These are phyloP conservation scores for Globisporangium heterothallicum DNA, from an alignment of 352 stramenopile species.

Conservation along the genomic window DNA sequence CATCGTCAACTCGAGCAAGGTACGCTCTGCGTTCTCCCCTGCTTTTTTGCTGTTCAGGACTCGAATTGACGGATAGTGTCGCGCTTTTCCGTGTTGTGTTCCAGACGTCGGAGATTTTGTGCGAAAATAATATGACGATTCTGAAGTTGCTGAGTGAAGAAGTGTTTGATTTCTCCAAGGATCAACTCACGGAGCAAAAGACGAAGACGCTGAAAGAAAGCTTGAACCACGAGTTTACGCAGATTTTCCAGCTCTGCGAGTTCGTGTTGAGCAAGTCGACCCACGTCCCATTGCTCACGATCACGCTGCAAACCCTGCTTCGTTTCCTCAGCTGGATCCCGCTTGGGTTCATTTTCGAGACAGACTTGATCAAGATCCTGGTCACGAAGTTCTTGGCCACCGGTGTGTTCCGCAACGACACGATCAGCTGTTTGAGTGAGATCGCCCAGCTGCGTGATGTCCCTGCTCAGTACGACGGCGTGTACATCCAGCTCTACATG, in stretches of 20 bases:
- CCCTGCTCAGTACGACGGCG: conserved; percentile 87
- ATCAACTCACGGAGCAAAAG: conserved; percentile 97
- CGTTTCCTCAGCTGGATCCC: conserved; percentile 98
- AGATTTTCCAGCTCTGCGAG: conserved; percentile 98
- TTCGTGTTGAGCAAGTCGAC: conserved; percentile 96
- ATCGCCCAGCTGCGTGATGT: conserved; percentile 94
- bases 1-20: conserved; percentile 90
- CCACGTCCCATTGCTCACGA: conserved; percentile 90
- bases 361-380: conserved; percentile 93
- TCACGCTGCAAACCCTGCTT: conserved; percentile 96
- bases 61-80: neutral
- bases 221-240: conserved; percentile 97
- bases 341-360: conserved; percentile 98
- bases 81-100: conserved; percentile 2
- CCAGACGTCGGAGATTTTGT: conserved; percentile 95
- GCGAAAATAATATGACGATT: conserved; percentile 99
- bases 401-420: conserved; percentile 94
- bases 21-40: conserved; percentile 18
- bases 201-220: conserved; percentile 97
- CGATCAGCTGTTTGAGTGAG: conserved; percentile 97
- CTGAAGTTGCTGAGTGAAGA: conserved; percentile 99
- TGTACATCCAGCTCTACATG: conserved; percentile 95
- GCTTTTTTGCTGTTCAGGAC: neutral
- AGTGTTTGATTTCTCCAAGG: conserved; percentile 98
- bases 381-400: conserved; percentile 96